Evolutionary conservation across 768 basidiomycete species (phyloP), one percentile per base, ranked within the genome.

Genomic region (Dacryopinax spathularia): DNA sequence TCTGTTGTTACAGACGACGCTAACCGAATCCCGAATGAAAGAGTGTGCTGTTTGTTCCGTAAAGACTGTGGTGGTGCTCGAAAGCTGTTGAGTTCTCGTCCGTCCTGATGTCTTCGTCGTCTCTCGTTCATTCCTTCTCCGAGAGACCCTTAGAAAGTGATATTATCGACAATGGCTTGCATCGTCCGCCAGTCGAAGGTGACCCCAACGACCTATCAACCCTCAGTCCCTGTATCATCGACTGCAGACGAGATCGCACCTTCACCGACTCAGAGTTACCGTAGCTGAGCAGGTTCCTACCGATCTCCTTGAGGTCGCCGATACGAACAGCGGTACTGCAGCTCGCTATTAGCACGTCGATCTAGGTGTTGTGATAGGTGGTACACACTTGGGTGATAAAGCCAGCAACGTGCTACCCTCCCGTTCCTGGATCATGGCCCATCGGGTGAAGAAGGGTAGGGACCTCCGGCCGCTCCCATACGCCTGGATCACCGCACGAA

Each of bases 111-210:
- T 37, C 36, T n/a, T 13, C 25, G 3, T 56, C 13, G 10, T 5
- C 25, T 29, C 18, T 31, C 29, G 18, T 6, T 29, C 5, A 44
- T 12, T 22, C 9, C 43, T 7, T 44, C n/a, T 22, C 22, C 13
- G 12, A 12, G 13, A 15, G 12, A 15, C 10, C 25, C 18, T 31
- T 20, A 56, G 25, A 56, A 56, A 29, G 48, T 56, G 48, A 56
- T 56, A 18, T 56, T 56, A 18, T 56, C 48, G 29, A 56, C 48
- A 31, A 56, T 56, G 25, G 48, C 48, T 20, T 56, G 48, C 48
- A 56, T 56, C 25, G 48, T 56, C 12, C 48, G 22, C 48, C 48
- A 56, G 25, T 56, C 48, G 48, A 56, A 56, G 25, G 48, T 56
- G 48, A 56, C 20, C 15, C 48, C 48, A 29, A 29, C 48, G 18